A percentile compares a stretch with the other conserved stretches of the same genome.
These are phyloP conservation scores for Apophysomyces trapeziformis DNA, from an alignment of 371 early-diverging fungal species.

Conservation along the genomic window DNA sequence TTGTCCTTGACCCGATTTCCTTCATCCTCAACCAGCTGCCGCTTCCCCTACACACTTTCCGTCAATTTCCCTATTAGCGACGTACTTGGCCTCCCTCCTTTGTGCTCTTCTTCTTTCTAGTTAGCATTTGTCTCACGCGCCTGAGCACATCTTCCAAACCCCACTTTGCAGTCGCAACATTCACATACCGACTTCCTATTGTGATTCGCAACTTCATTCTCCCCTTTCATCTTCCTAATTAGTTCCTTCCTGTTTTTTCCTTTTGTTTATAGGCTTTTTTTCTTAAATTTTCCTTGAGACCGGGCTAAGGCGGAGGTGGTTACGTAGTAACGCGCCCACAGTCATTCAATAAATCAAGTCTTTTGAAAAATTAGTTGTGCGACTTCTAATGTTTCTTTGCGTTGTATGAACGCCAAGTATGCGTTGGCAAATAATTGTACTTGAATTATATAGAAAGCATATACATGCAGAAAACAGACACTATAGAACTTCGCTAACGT, in stretches of 20 bases:
- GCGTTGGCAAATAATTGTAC: too few relatives aligned
- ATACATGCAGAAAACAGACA: too few relatives aligned
- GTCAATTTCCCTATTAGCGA: not conserved
- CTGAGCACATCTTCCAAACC: not conserved
- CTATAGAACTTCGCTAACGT: too few relatives aligned
- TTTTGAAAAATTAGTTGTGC: too few relatives aligned
- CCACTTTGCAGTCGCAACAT: not conserved
- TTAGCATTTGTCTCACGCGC: not conserved
- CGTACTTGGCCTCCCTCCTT: slow-evolving; percentile 5
- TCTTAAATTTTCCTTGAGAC: not conserved
- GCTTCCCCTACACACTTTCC: not conserved
- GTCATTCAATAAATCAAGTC: not conserved
- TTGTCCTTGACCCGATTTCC: not conserved
- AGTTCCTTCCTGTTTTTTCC: not conserved
- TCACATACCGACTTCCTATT: not conserved
- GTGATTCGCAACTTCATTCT: not conserved
- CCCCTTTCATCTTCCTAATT: not conserved
- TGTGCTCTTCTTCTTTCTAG: slow-evolving; percentile 12
- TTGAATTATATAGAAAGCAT: too few relatives aligned
- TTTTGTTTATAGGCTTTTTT: not conserved
- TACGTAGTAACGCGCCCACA: not conserved
- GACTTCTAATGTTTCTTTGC: too few relatives aligned
- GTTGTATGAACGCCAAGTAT: too few relatives aligned
- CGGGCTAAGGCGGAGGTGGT: not conserved
- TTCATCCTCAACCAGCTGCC: slow-evolving; percentile 9